Conservation (phyloP, 1,284 basidiomycete genomes). For the Chondrostereum purpureum region DNA sequence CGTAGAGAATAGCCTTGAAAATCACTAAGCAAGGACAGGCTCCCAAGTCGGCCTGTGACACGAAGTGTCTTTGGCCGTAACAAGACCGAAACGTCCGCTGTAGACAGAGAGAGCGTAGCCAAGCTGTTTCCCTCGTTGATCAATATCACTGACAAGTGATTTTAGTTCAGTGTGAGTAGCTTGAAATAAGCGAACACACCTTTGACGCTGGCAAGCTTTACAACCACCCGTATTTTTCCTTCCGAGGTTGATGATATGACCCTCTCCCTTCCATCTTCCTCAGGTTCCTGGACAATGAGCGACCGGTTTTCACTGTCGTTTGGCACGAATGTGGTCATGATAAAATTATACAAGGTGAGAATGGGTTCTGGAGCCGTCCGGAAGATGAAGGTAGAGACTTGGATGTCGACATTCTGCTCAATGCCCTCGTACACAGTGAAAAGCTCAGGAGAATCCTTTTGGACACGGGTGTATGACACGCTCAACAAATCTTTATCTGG, state of each 20-base stretch:
- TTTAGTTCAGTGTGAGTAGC: conserved; percentile 2
- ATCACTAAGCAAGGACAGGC: conserved; percentile 82
- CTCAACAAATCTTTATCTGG: conserved; percentile 70
- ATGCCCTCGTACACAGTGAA: conserved; percentile 78
- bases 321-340: conserved; percentile 94
- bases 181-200: conserved; percentile 35
- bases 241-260: conserved; percentile 5
- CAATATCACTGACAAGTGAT: conserved; percentile 57
- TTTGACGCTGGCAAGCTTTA: conserved; percentile 87
- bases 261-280: conserved; percentile 12
- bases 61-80: conserved; percentile 73
- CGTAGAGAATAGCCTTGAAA: conserved; percentile 45
- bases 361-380: conserved; percentile 90
- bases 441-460: conserved; percentile 87
- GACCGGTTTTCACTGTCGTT: conserved; percentile 15
- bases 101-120: conserved; percentile 87
- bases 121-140: conserved; percentile 72
- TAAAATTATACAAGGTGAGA: conserved; percentile 90
- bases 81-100: conserved; percentile 83
- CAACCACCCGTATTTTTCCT: conserved; percentile 76
- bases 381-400: conserved; percentile 90
- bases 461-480: conserved; percentile 80
- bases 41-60: conserved; percentile 82
- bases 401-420: conserved; percentile 85
- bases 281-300: neutral